Conservation (phyloP, 768 basidiomycete species). For the Pisolithus albus region DNA sequence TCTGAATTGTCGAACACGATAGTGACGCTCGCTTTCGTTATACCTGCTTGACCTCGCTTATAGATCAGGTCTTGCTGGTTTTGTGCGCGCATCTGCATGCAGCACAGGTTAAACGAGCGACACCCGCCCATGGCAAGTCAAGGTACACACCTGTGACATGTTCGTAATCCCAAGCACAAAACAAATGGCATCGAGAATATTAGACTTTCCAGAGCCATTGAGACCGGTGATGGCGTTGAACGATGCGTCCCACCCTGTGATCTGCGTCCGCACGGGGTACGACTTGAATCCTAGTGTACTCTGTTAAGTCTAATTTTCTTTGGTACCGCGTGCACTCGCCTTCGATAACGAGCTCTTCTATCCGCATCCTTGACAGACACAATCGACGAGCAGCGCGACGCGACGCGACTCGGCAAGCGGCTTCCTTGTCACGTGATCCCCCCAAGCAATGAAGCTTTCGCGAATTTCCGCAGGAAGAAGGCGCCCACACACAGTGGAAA, state of each 20-base stretch:
- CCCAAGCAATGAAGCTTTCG: too few relatives aligned
- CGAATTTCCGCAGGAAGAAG: too few relatives aligned
- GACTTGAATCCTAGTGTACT: conserved; percentile 81
- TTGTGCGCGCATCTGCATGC: conserved; percentile 75
- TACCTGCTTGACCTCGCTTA: conserved; percentile 96
- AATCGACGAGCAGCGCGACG: conserved; percentile 6
- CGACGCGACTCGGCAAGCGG: conserved; percentile 27
- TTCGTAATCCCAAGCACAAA: conserved; percentile 98
- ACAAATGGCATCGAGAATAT: conserved; percentile 98
- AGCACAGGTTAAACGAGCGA: neutral
- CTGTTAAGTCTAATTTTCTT: neutral
- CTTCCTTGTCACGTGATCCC: neutral
- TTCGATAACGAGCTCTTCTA: conserved; percentile 93
- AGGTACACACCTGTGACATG: conserved; percentile 68
- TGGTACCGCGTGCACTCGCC: conserved; percentile 36
- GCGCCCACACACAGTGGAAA: too few relatives aligned
- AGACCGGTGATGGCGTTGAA: conserved; percentile 99
- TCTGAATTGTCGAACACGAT: conserved; percentile 99
- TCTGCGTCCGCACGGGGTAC: conserved; percentile 92
- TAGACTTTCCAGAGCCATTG: conserved; percentile 96
- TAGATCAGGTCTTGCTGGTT: conserved; percentile 98
- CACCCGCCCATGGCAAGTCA: neutral
- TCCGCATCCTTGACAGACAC: conserved; percentile 57
- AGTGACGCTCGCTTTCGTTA: conserved; percentile 95
- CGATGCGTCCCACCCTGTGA: conserved; percentile 93